Base-by-base conservation (phyloP, 2,329 filamentous ascomycete genomes). In the Xylariaceae sp. region DNA sequence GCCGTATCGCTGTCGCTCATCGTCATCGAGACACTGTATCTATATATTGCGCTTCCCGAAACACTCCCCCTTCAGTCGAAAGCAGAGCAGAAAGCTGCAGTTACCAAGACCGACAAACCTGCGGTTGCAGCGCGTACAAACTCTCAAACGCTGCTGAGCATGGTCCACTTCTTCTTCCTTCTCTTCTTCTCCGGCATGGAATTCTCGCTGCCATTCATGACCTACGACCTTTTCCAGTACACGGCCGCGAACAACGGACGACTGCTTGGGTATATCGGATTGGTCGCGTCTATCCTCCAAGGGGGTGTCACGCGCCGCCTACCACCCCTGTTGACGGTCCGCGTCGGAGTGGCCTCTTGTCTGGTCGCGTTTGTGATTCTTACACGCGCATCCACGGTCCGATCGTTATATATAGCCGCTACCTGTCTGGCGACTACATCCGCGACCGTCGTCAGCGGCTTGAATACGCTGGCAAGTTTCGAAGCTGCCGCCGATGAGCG, bases 141-240 rank as follows among this genome's bases (percentile, higher is more conserved):
- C 64, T 88, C 84, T 3, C 88, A 92, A 51, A 66, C 78, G 19
- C 61, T 94, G 9, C 78, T 98, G 32, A 96, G 96, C 59, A 66
- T 83, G 2, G 81, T 87, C 0, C 92, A 98, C 63, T 84, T 97
- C 56, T 67, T 83, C 32, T 98, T 98, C 63, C 80, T 98, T 43
- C 79, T 98, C 9, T 95, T 95, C 65, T 98, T 98, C 66, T 95
- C 88, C 2, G 92, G 92, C 44, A 90, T 98, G 84, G 92, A 98
- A 60, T 97, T 95, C 63, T 95, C 88, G 1, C 75, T 98, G 3
- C 89, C 92, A 0, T 98, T 98, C 62, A 89, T 98, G 79, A 97
- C 90, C 0, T 94, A 92, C 55, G 90, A 95, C 37, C 76, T 98
- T 31, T 97, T 97, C 62, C 76, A 76, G 7, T 94, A 92, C 59